Evolutionary conservation across 2,329 filamentous ascomycete genomes (phyloP).

Genomic region (Neurospora sp.): DNA sequence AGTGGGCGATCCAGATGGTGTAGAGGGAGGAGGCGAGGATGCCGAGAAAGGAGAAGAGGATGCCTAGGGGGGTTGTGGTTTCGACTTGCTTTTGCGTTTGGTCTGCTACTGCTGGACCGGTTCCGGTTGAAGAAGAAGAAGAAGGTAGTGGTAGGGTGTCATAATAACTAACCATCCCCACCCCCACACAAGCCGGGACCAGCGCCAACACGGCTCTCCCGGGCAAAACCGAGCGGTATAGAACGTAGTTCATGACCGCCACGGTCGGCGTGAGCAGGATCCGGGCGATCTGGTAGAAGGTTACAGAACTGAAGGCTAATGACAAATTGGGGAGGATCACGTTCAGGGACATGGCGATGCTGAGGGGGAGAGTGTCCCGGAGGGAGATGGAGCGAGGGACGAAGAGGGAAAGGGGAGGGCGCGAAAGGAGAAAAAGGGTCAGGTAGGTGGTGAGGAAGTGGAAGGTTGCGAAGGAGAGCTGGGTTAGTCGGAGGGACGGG

Average conservation of each 20-base stretch:
- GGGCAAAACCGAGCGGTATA: slow-evolving; percentile 49
- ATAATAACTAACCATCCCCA: slow-evolving; percentile 58
- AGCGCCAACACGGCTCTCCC: slow-evolving; percentile 42
- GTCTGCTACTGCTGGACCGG: slow-evolving; percentile 27
- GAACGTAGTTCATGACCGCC: slow-evolving; percentile 52
- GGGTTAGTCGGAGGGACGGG: slow-evolving; percentile 47
- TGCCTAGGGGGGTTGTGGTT: slow-evolving; percentile 46
- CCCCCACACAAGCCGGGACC: slow-evolving; percentile 51
- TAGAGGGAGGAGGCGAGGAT: slow-evolving; percentile 58
- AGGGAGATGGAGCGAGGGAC: slow-evolving; percentile 43
- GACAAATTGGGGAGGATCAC: slow-evolving; percentile 60
- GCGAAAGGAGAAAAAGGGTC: slow-evolving; percentile 52
- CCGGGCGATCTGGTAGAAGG: slow-evolving; percentile 60
- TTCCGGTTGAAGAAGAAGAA: slow-evolving; percentile 20
- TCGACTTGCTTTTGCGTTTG: slow-evolving; percentile 27
- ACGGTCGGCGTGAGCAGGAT: slow-evolving; percentile 58
- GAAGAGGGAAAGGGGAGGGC: slow-evolving; percentile 39
- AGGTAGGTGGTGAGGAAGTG: slow-evolving; percentile 58
- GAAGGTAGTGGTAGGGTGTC: slow-evolving; percentile 43
- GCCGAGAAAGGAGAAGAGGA: slow-evolving; percentile 52
- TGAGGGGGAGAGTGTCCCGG: slow-evolving; percentile 51
- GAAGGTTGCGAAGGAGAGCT: slow-evolving; percentile 57
- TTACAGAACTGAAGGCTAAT: slow-evolving; percentile 56
- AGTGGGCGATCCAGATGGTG: slow-evolving; percentile 58
- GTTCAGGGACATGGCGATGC: slow-evolving; percentile 57